A percentile compares a stretch with the other conserved stretches of the same genome.
phyloP scores from a whole-genome alignment of 1,284 basidiomycete genomes.

The Cutaneotrichosporon cutaneum region DNA sequence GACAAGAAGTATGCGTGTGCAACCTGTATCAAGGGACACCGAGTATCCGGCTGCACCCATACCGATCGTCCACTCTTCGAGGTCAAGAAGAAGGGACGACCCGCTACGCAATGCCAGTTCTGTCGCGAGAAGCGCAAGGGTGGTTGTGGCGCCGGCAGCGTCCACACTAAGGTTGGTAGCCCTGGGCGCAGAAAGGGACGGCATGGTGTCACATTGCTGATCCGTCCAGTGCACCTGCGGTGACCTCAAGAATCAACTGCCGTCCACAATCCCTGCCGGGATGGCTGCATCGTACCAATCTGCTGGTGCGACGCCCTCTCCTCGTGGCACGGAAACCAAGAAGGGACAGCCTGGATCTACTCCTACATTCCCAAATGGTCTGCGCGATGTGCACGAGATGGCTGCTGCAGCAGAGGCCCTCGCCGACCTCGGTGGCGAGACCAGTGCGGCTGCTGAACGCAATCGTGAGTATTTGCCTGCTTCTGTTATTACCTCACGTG shows the following conservation, averaged over 20 bases:
- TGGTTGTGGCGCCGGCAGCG: conserved; percentile 23
- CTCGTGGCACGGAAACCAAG: conserved; percentile 29
- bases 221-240: conserved; percentile 43
- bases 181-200: not conserved
- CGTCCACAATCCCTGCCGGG: conserved; percentile 13
- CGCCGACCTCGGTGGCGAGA: conserved; percentile 32
- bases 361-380: conserved; percentile 51
- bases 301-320: conserved; percentile 49
- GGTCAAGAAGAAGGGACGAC: conserved; percentile 74
- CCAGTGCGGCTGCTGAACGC: conserved; percentile 35
- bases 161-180: conserved; percentile 46
- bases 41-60: conserved; percentile 72
- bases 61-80: conserved; percentile 73
- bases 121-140: conserved; percentile 73
- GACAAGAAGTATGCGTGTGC: conserved; percentile 69
- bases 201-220: conserved; percentile 16
- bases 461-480: conserved; percentile 30
- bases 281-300: conserved; percentile 35
- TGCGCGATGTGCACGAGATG: conserved; percentile 53
- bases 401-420: conserved; percentile 49
- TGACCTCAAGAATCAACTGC: conserved; percentile 29
- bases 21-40: conserved; percentile 79
- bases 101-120: conserved; percentile 74
- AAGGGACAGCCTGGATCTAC: conserved; percentile 46
- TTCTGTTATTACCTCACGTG: not conserved